Evolutionary conservation across 192 early-diverging fungal genomes (phyloP).

Genomic region (Podila clonocystis): DNA sequence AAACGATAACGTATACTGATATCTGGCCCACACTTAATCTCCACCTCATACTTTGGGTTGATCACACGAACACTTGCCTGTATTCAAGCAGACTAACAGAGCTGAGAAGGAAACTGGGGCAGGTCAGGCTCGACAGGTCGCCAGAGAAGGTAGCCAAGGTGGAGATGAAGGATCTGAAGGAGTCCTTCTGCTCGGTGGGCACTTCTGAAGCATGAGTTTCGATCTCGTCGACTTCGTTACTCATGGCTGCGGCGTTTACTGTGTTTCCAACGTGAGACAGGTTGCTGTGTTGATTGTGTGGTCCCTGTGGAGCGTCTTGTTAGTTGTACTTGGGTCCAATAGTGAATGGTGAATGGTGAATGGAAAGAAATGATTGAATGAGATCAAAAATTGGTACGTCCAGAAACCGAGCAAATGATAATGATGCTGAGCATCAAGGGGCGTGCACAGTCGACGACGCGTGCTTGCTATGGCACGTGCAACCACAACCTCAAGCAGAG

Average conservation of each 20-base stretch:
- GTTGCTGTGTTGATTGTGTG: neutral
- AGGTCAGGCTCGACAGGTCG: constrained; percentile 81
- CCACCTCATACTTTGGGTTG: neutral
- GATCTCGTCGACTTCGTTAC: neutral
- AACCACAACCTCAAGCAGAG: too few species aligned
- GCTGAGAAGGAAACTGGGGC: constrained; percentile 81
- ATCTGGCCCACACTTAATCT: too few species aligned
- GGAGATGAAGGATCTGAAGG: constrained; percentile 40
- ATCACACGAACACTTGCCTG: constrained; percentile 53
- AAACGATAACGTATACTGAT: too few species aligned
- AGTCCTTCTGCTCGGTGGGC: constrained; percentile 22
- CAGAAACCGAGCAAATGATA: neutral
- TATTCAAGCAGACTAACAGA: constrained; percentile 84
- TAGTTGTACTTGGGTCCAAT: neutral
- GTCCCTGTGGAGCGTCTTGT: neutral
- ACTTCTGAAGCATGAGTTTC: constrained; percentile 13
- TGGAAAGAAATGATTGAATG: neutral
- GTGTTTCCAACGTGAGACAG: neutral
- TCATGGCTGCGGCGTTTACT: neutral
- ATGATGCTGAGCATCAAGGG: neutral
- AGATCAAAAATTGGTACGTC: neutral
- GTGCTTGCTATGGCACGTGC: too few species aligned
- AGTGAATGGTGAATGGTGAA: neutral
- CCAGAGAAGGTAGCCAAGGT: constrained; percentile 81
- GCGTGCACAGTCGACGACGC: neutral